Evolutionary conservation across 257 asterid species (phyloP).

Genomic region (Fraxinus excelsior): DNA sequence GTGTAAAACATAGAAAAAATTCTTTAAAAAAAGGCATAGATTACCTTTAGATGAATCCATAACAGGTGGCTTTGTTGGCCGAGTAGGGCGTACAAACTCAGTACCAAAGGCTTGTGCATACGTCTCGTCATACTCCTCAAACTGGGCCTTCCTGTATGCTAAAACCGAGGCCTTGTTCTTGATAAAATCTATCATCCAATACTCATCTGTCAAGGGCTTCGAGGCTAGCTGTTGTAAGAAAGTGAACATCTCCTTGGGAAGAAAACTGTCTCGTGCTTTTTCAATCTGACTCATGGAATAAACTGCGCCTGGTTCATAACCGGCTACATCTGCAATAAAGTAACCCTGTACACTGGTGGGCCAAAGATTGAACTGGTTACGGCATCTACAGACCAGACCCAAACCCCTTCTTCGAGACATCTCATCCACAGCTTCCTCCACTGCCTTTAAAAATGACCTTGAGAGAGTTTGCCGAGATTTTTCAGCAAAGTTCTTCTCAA

Average conservation of each 20-base stretch:
- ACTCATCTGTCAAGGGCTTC: conserved; percentile 47
- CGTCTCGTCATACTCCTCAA: conserved; percentile 88
- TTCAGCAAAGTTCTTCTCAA: conserved; percentile 69
- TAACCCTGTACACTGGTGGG: conserved; percentile 55
- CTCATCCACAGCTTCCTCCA: conserved; percentile 90
- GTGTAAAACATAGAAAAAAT: not conserved
- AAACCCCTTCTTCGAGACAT: conserved; percentile 63
- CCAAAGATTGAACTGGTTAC: conserved; percentile 62
- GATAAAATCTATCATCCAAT: conserved; percentile 45
- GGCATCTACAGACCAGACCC: conserved; percentile 82
- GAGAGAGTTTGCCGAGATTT: conserved; percentile 68
- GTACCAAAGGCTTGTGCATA: conserved; percentile 94
- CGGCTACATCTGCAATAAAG: conserved; percentile 68
- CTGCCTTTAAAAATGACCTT: conserved; percentile 60
- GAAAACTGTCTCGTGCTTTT: conserved; percentile 65
- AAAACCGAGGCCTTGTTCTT: conserved; percentile 67
- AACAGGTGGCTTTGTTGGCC: conserved; percentile 49
- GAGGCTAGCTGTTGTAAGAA: conserved; percentile 58
- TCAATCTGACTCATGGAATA: conserved; percentile 66
- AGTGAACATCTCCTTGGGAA: conserved; percentile 56
- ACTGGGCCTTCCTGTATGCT: conserved; percentile 70
- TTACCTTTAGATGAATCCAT: conserved; percentile 75
- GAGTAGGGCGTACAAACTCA: conserved; percentile 54
- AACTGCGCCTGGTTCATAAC: conserved; percentile 52
- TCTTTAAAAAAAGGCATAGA: not conserved